Percentiles rank a stretch among this genome's conserved stretches.
These are phyloP conservation scores for Fusarium sp. DNA, from an alignment of 2,329 filamentous ascomycete genomes.

Conservation along the genomic window DNA sequence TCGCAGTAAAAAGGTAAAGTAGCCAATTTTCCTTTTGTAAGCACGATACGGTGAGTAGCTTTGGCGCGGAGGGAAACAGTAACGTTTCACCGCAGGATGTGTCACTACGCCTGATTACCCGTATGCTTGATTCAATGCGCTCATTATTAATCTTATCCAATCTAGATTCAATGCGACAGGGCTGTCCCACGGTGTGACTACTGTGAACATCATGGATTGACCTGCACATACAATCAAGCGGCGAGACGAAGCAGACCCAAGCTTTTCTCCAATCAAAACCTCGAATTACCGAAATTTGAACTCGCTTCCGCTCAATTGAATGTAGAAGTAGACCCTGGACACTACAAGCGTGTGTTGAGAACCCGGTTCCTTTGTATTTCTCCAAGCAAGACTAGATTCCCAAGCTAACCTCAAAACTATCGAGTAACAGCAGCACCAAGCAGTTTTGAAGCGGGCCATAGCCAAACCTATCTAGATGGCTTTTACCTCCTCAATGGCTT, in stretches of 20 bases:
- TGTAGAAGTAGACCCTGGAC: no score
- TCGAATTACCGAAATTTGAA: neutral
- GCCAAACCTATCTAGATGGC: neutral
- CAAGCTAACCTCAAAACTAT: fast-evolving
- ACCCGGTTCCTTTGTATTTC: fast-evolving
- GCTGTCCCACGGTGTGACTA: slow-evolving; percentile 15
- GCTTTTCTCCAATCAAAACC: fast-evolving
- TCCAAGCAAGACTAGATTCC: fast-evolving
- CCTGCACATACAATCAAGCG: slow-evolving; percentile 8
- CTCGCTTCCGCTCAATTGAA: fast-evolving
- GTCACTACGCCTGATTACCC: no score
- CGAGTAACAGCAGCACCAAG: fast-evolving
- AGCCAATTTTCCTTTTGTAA: neutral
- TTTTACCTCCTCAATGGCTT: neutral
- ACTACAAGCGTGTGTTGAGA: no score
- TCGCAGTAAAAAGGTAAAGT: slow-evolving; percentile 13
- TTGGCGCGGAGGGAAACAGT: no score
- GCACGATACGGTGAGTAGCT: no score
- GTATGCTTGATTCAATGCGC: no score
- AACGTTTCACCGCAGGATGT: no score
- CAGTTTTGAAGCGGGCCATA: fast-evolving
- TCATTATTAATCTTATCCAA: no score
- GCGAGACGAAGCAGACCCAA: neutral
- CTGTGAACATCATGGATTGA: neutral
- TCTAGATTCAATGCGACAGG: slow-evolving; percentile 13